Percentiles rank a stretch among this genome's conserved stretches.
Conservation (phyloP, 345 rosid genomes). For the Brassica juncea region DNA sequence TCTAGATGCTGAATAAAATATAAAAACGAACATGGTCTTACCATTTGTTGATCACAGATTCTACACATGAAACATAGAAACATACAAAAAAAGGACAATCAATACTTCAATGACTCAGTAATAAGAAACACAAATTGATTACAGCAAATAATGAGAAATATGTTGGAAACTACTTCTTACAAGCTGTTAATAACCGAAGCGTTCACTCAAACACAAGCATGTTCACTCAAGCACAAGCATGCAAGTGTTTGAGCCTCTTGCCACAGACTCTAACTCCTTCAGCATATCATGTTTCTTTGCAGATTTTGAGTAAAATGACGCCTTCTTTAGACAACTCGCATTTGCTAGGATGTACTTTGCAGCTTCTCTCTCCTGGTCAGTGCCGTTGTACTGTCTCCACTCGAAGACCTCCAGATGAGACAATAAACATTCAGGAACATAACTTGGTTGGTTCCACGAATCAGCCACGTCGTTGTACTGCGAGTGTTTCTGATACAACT, state of each 20-base stretch:
- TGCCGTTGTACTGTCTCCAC: conserved; percentile 16
- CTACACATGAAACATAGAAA: no score
- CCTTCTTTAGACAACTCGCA: background rate
- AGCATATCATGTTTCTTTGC: background rate
- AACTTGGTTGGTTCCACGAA: background rate
- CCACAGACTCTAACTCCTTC: conserved; percentile 20
- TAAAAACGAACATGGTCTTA: no score
- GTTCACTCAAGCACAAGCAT: background rate
- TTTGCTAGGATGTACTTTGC: conserved; percentile 14
- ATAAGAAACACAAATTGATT: no score
- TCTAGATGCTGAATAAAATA: no score
- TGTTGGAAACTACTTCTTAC: no score
- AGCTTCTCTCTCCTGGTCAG: conserved; percentile 4
- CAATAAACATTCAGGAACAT: conserved; percentile 4
- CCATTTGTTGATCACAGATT: no score
- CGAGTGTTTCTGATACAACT: background rate
- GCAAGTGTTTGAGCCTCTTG: conserved; percentile 1
- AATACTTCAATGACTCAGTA: no score
- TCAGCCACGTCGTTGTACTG: no score
- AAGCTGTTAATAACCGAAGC: background rate
- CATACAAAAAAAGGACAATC: no score
- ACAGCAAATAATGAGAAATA: background rate
- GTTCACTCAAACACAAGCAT: background rate
- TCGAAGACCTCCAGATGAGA: conserved; percentile 23
- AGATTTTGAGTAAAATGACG: conserved; percentile 14